Conservation (phyloP, 1,139 yeast species). For the Kodamaea sp. region DNA sequence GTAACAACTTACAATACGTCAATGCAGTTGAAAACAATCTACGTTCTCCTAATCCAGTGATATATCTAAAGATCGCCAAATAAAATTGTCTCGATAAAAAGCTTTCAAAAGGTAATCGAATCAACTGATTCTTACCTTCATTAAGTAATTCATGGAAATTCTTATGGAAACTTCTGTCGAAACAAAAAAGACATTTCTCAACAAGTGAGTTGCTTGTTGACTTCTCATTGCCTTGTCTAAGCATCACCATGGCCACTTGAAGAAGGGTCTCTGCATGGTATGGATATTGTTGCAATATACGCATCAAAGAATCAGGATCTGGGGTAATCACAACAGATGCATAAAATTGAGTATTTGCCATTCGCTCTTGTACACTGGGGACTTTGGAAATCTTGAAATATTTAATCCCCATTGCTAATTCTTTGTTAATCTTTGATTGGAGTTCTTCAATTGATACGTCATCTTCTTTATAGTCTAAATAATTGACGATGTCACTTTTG, state of each 20-base stretch:
- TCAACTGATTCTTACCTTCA: constrained; percentile 53
- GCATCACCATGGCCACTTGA: constrained; percentile 71
- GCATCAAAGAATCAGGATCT: constrained; percentile 65
- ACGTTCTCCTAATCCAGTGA: constrained; percentile 67
- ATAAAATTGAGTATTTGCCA: constrained; percentile 59
- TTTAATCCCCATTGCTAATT: constrained; percentile 46
- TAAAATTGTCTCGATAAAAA: constrained; percentile 77
- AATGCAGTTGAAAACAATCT: constrained; percentile 78
- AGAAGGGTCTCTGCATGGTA: constrained; percentile 77
- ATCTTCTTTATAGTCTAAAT: constrained; percentile 40
- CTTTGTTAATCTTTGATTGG: constrained; percentile 39
- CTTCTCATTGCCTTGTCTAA: constrained; percentile 72
- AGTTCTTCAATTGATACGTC: constrained; percentile 27
- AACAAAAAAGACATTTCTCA: constrained; percentile 74
- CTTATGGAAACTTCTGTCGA: constrained; percentile 56
- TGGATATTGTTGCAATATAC: constrained; percentile 55
- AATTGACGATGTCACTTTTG: constrained; percentile 37
- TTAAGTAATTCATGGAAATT: constrained; percentile 42
- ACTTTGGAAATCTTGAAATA: constrained; percentile 52
- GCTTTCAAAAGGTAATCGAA: constrained; percentile 72
- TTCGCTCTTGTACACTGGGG: constrained; percentile 36
- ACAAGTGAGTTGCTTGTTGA: constrained; percentile 66
- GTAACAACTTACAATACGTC: constrained; percentile 64
- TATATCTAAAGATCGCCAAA: constrained; percentile 68
- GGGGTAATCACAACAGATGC: constrained; percentile 66